Evolutionary conservation across 2,329 filamentous ascomycete species (phyloP).

Genomic region (Parascedosporium putredinis): DNA sequence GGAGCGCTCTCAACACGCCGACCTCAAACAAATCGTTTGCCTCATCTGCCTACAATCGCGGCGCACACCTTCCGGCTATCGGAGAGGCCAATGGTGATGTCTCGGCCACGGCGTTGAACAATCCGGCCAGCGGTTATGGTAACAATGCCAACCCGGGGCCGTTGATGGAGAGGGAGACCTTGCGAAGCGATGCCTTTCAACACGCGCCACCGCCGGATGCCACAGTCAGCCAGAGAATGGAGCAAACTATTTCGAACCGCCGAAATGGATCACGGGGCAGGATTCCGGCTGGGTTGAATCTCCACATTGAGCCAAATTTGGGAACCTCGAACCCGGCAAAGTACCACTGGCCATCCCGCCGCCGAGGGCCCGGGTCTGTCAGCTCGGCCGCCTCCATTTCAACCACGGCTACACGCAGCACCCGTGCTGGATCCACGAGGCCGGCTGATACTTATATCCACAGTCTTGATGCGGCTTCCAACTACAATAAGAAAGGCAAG

Average conservation of each 20-base stretch:
- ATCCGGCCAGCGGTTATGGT: too few relatives aligned
- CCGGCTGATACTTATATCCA: conserved; percentile 78
- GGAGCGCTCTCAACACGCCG: conserved; percentile 59
- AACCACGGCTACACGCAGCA: conserved; percentile 39
- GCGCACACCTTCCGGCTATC: conserved; percentile 65
- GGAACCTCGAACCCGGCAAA: conserved; percentile 34
- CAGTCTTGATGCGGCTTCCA: conserved; percentile 68
- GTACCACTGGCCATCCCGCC: conserved; percentile 46
- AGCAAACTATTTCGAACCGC: conserved; percentile 36
- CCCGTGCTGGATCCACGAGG: conserved; percentile 36
- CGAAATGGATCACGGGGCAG: conserved; percentile 66
- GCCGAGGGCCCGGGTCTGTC: conserved; percentile 44
- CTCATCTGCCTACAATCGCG: conserved; percentile 48
- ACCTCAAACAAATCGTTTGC: conserved; percentile 51
- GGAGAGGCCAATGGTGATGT: conserved; percentile 38
- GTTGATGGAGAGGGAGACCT: too few relatives aligned
- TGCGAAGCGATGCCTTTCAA: conserved; percentile 16
- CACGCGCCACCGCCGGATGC: conserved; percentile 48
- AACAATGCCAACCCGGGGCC: too few relatives aligned
- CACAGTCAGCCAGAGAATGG: conserved; percentile 51
- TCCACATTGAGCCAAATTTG: conserved; percentile 54
- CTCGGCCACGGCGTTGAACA: too few relatives aligned
- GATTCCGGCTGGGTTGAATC: conserved; percentile 58
- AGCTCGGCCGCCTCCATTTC: conserved; percentile 48
- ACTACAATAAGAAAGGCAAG: conserved; percentile 45